Evolutionary conservation across 176 grass and related monocot species (phyloP).

Genomic region (Puccinellia tenuiflora): DNA sequence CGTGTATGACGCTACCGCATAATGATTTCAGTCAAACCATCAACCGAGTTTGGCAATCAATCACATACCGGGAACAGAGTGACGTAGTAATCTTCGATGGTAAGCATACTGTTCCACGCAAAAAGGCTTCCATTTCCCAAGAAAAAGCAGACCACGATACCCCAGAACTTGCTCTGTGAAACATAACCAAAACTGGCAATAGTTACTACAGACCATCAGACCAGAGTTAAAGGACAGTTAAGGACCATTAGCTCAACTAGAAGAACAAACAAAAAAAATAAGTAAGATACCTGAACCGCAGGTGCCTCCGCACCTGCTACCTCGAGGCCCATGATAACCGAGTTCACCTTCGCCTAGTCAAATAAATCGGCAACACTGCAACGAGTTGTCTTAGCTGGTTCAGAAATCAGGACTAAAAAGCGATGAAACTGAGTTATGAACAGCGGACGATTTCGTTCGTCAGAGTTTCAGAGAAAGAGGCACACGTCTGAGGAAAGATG

Average conservation of each 20-base stretch:
- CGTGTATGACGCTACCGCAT: neutral
- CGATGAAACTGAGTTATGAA: neutral
- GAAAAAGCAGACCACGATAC: constrained; percentile 66
- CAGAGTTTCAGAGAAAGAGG: neutral
- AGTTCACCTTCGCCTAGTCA: neutral
- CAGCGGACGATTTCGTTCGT: neutral
- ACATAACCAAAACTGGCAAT: constrained; percentile 6
- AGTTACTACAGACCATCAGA: neutral
- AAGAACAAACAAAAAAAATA: neutral
- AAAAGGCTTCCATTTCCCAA: constrained; percentile 78
- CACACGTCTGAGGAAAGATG: neutral
- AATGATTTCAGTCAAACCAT: neutral
- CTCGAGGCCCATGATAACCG: constrained; percentile 21
- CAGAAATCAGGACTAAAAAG: neutral
- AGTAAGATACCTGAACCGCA: constrained; percentile 24
- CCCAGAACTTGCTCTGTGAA: constrained; percentile 55
- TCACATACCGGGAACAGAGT: constrained; percentile 56
- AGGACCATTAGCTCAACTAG: neutral
- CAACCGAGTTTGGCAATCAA: neutral
- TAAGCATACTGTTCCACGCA: constrained; percentile 74
- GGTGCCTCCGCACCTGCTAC: constrained; percentile 21
- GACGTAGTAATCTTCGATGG: constrained; percentile 76
- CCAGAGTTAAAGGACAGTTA: neutral
- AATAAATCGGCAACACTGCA: neutral
- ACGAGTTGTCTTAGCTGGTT: neutral